These are phyloP conservation scores for Onygena corvina DNA, from an alignment of 2,329 filamentous ascomycete species.

Conservation along the genomic window DNA sequence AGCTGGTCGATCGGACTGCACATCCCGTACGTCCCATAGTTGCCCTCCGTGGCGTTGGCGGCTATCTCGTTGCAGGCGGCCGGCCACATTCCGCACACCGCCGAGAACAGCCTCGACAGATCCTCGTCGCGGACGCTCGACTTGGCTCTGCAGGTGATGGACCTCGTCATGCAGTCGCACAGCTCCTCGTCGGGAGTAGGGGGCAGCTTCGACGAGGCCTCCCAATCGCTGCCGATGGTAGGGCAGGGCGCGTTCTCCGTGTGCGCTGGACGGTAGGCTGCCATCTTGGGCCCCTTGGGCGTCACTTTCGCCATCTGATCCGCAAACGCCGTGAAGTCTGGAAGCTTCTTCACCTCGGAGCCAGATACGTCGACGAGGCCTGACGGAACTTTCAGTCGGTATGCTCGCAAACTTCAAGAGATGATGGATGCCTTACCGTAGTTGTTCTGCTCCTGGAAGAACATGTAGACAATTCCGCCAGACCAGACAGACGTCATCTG, in stretches of 20 bases:
- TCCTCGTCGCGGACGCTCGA: constrained; percentile 45
- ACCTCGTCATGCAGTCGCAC: constrained; percentile 74
- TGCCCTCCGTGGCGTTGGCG: constrained; percentile 31
- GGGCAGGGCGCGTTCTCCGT: constrained; percentile 60
- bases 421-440: constrained; percentile 48
- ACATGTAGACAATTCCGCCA: constrained; percentile 98
- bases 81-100: constrained; percentile 31
- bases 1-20: constrained; percentile 34
- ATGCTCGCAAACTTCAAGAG: constrained; percentile 16
- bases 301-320: constrained; percentile 55
- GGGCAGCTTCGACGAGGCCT: constrained; percentile 63
- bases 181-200: constrained; percentile 66
- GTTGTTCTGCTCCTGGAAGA: constrained; percentile 81
- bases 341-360: constrained; percentile 51
- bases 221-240: constrained; percentile 42
- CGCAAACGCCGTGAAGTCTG: constrained; percentile 63
- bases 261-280: constrained; percentile 62
- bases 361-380: constrained; percentile 49
- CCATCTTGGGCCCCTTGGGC: constrained; percentile 54
- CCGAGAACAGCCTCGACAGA: constrained; percentile 55
- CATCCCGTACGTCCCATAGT: constrained; percentile 38
- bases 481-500: constrained; percentile 83
- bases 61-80: constrained; percentile 31
- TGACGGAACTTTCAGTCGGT: too few species aligned
- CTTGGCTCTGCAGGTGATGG: constrained; percentile 58